Evolutionary conservation across 345 rosid genomes (phyloP), one percentile per base, ranked within the genome.

Genomic region (Diplotaxis tenuifolia): DNA sequence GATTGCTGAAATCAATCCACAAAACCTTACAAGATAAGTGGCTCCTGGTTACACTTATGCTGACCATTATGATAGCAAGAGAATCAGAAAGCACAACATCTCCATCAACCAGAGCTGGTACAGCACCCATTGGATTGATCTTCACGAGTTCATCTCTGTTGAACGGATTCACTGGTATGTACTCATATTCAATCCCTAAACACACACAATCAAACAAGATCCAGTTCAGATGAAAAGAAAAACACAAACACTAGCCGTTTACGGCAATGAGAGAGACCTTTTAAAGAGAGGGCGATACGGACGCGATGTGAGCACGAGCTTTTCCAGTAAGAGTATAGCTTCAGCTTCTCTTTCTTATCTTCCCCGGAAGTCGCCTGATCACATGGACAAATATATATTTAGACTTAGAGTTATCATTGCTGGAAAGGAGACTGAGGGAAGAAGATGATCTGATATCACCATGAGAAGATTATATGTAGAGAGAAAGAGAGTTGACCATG

Each of bases 261-360:
- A n/a, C n/a, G n/a, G n/a, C n/a, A n/a, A n/a, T n/a, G n/a, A n/a
- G n/a, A n/a, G n/a, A n/a, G n/a, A 53, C 96, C 92, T 90, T 93
- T 93, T 55, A 93, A 60, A 72, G 83, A 76, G 80, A 93, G 96
- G 11, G 89, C 96, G 68, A 89, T 82, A 5, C 96, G 83, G 62
- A 93, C 91, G 4, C 98, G 92, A 32, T 21, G 83, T 18, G 93
- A 78, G 64, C 96, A 90, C 0, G 98, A 93, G 79, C 98, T 93
- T 74, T 78, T 79, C 86, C 88, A 90, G 84, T 86, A 84, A 34
- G 89, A 86, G 75, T 85, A 93, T 56, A 86, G 86, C 78, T 82
- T 77, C 56, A 73, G 19, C 68, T 61, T 73, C 18, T 67, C 63
- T 65, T 67, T 73, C n/a, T 60, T 68, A 50, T 72, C 80, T 19